Conservation (phyloP, 345 rosid genomes). For the Theobroma cacao region DNA sequence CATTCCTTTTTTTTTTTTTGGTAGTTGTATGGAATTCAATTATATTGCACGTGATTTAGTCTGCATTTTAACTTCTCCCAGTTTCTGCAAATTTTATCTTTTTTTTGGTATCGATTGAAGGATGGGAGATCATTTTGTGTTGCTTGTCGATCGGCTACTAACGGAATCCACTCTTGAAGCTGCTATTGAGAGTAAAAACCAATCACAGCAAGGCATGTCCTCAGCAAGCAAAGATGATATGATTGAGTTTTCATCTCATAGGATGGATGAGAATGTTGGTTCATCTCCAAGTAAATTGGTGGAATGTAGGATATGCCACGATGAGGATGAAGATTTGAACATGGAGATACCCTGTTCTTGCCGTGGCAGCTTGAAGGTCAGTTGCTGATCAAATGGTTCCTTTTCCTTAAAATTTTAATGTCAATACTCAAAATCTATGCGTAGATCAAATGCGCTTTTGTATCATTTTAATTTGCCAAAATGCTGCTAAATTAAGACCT, state of each 20-base stretch:
- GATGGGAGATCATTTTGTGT: conserved; percentile 78
- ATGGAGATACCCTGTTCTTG: conserved; percentile 89
- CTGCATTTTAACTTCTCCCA: not conserved
- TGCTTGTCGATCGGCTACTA: conserved; percentile 56
- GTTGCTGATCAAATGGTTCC: not conserved
- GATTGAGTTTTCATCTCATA: conserved; percentile 25
- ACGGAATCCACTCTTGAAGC: conserved; percentile 49
- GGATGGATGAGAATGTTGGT: conserved; percentile 29
- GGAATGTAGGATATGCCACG: conserved; percentile 90
- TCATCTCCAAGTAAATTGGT: conserved; percentile 41
- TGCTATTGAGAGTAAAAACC: conserved; percentile 26
- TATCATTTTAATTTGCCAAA: not conserved
- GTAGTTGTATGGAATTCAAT: not conserved
- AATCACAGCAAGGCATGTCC: conserved; percentile 13
- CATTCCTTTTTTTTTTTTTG: conserved; percentile 1
- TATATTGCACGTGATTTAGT: not conserved
- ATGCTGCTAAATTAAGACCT: not conserved
- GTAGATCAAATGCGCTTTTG: not conserved
- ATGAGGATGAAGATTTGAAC: conserved; percentile 66
- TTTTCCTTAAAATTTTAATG: not conserved
- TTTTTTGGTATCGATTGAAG: conserved; percentile 19
- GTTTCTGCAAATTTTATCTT: not conserved
- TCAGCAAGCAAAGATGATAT: conserved; percentile 21
- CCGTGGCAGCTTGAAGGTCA: conserved; percentile 84
- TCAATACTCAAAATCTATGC: not conserved